A percentile compares a stretch with the other conserved stretches of the same genome.
These are phyloP conservation scores for Didymella arachidicola DNA, from an alignment of 2,329 filamentous ascomycete species.

Conservation along the genomic window DNA sequence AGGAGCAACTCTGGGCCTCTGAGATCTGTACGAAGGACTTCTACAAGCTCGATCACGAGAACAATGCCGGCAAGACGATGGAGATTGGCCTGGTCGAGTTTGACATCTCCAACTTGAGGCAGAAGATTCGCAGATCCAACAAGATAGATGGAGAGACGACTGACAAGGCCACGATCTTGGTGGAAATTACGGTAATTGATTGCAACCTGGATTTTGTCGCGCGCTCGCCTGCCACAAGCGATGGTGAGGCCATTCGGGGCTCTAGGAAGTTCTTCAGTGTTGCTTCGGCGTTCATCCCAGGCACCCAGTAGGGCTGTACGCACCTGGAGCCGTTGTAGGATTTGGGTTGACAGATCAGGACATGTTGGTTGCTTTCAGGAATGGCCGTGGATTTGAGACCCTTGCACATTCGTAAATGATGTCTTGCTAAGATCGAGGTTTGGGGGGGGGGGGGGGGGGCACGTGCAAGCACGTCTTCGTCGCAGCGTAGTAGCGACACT, in stretches of 20 bases:
- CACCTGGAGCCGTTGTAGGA: background rate
- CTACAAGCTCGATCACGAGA: constrained; percentile 13
- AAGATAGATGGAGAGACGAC: background rate
- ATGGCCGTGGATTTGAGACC: background rate
- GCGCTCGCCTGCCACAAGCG: constrained; percentile 9
- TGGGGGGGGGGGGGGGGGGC: too few species aligned
- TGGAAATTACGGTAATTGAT: constrained; percentile 28
- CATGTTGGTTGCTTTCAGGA: background rate
- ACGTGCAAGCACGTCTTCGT: too few species aligned
- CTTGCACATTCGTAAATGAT: background rate
- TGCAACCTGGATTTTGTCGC: constrained; percentile 26
- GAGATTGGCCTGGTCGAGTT: constrained; percentile 24
- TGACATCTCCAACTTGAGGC: constrained; percentile 17
- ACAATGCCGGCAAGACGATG: constrained; percentile 20
- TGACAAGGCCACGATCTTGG: constrained; percentile 9
- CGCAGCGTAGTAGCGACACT: too few species aligned
- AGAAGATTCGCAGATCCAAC: background rate
- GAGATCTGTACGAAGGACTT: constrained; percentile 23
- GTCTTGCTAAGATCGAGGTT: background rate
- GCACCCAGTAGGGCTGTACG: constrained; percentile 8
- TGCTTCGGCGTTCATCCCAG: constrained; percentile 17
- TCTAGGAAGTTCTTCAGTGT: constrained; percentile 16
- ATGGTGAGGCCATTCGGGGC: constrained; percentile 12
- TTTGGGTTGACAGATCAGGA: background rate
- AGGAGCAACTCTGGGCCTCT: constrained; percentile 20